phyloP scores from a whole-genome alignment of 306 rosid genomes.

The Prunus davidiana region DNA sequence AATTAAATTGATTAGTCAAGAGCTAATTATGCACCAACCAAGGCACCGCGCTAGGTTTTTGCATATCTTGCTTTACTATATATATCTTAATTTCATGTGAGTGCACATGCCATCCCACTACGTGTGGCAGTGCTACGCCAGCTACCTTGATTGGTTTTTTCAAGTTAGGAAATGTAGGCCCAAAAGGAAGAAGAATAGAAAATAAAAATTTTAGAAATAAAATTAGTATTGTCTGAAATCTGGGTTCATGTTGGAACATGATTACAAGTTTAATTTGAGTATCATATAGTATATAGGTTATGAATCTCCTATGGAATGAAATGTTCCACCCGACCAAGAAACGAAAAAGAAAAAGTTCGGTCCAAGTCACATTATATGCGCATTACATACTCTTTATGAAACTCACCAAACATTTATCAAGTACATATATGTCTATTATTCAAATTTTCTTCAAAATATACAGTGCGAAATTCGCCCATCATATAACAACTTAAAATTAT shows the following conservation, averaged over 20 bases:
- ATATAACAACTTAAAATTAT: no score
- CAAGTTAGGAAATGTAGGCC: slow-evolving; percentile 13
- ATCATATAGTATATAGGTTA: neutral
- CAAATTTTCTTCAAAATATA: no score
- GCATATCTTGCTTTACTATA: slow-evolving; percentile 12
- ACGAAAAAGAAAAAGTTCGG: neutral
- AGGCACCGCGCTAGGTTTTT: neutral
- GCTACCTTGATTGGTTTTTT: neutral
- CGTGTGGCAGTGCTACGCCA: slow-evolving; percentile 16
- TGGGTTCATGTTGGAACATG: slow-evolving; percentile 19
- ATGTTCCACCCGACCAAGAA: slow-evolving; percentile 10
- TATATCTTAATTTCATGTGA: slow-evolving; percentile 1
- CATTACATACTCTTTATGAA: neutral
- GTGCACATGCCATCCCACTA: slow-evolving; percentile 20
- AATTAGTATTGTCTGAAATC: slow-evolving; percentile 7
- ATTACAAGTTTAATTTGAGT: neutral
- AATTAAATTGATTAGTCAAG: neutral
- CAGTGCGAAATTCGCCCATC: no score
- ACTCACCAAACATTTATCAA: neutral
- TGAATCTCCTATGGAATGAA: slow-evolving; percentile 2
- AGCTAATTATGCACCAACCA: neutral
- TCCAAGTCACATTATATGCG: neutral
- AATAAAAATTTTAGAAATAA: neutral
- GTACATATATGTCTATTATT: no score
- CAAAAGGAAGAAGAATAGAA: neutral